phyloP scores from a whole-genome alignment of 352 stramenopile genomes.

The Globisporangium iwayamae region DNA sequence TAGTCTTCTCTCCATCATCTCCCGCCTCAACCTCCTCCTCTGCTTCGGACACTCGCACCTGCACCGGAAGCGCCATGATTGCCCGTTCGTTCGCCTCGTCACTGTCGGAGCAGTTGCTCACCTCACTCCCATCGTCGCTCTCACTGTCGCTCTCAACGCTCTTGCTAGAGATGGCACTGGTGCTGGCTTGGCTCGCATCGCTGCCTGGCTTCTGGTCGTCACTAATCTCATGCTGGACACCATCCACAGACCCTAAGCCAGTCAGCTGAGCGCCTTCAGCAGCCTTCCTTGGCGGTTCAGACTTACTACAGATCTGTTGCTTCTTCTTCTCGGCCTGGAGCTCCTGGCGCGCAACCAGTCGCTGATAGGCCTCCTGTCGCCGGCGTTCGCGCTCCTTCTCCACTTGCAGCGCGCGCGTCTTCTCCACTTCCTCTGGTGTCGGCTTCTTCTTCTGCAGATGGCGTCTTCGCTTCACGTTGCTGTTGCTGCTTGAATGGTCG shows the following conservation, averaged over 20 bases:
- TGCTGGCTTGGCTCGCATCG: not conserved
- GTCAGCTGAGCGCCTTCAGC: not conserved
- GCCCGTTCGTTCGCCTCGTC: conserved; percentile 51
- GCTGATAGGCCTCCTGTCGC: conserved; percentile 52
- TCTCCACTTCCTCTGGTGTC: conserved; percentile 28
- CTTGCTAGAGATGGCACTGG: not conserved
- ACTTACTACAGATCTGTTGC: not conserved
- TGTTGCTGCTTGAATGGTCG: conserved; percentile 25
- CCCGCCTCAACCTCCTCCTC: not conserved
- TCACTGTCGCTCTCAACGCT: conserved; percentile 23
- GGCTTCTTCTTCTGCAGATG: conserved; percentile 22
- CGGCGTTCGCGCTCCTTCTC: conserved; percentile 48
- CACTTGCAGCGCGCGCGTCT: conserved; percentile 16
- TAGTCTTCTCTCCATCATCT: too few relatives aligned
- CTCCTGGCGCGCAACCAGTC: conserved; percentile 50
- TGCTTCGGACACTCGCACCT: conserved; percentile 1
- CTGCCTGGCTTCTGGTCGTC: not conserved
- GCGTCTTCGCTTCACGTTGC: conserved; percentile 25
- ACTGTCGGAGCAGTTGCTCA: conserved; percentile 66
- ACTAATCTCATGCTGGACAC: not conserved
- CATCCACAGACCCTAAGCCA: not conserved
- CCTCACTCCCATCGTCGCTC: conserved; percentile 49
- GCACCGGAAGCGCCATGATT: conserved; percentile 46
- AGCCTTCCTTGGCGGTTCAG: not conserved
- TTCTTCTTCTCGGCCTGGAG: conserved; percentile 35